Evolutionary conservation across 108 stramenopile genomes (phyloP).

Genomic region (Cyclotella choctawhatcheeana): DNA sequence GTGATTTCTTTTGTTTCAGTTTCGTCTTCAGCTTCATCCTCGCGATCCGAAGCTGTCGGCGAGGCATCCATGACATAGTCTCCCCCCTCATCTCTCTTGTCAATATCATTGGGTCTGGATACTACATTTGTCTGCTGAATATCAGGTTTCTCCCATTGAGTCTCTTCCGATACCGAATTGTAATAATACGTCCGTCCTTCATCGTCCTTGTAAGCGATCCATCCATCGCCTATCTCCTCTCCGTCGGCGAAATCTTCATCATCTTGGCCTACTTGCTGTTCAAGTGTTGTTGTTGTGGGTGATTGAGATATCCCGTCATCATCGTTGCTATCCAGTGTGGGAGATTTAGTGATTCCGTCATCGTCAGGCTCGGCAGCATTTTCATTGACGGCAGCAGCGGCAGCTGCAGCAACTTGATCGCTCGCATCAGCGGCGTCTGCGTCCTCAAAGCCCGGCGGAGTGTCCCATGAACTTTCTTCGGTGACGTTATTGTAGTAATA

Average conservation of each 20-base stretch:
- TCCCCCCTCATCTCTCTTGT: slow-evolving; percentile 1
- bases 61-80: slow-evolving; percentile 18
- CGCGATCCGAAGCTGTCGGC: not conserved
- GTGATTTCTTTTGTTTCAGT: not conserved
- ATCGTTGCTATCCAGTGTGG: not conserved
- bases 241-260: slow-evolving; percentile 27
- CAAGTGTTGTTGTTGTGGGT: not conserved
- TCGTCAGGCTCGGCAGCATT: too few relatives aligned
- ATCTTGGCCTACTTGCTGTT: not conserved
- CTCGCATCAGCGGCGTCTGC: not conserved
- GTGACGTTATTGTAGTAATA: slow-evolving; percentile 46
- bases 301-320: slow-evolving; percentile 8
- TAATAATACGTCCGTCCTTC: slow-evolving; percentile 77
- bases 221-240: slow-evolving; percentile 37
- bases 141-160: slow-evolving; percentile 76
- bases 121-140: not conserved
- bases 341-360: not conserved
- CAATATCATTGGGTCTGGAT: not conserved
- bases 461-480: slow-evolving; percentile 46
- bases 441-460: slow-evolving; percentile 33
- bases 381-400: too few relatives aligned
- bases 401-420: not conserved
- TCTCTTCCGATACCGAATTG: slow-evolving; percentile 68
- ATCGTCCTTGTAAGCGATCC: slow-evolving; percentile 66
- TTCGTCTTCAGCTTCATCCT: slow-evolving; percentile 13